These are phyloP conservation scores for Epichloe brachyelytri DNA, from an alignment of 2,329 filamentous ascomycete genomes.

Conservation along the genomic window DNA sequence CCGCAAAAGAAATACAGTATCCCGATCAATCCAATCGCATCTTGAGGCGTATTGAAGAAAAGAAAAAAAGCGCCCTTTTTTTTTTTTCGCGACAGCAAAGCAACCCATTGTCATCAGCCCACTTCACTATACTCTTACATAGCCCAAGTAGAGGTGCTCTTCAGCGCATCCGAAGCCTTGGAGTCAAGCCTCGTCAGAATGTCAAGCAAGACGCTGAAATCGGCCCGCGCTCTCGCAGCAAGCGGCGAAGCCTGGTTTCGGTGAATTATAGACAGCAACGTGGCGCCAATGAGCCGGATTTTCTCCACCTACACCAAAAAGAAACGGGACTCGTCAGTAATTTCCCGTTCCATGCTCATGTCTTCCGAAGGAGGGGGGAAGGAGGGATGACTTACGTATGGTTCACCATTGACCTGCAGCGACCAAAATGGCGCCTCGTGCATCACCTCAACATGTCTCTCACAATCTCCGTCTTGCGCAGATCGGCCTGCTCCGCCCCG, in stretches of 20 bases:
- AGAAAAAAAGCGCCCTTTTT: too few relatives aligned
- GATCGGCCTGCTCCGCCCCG: conserved; percentile 18
- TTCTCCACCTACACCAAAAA: conserved; percentile 22
- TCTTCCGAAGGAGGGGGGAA: background rate
- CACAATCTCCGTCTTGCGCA: conserved; percentile 29
- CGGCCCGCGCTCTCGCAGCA: conserved; percentile 22
- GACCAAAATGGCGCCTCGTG: conserved; percentile 29
- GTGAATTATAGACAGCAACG: conserved; percentile 25
- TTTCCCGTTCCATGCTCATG: background rate
- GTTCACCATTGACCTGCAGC: conserved; percentile 26
- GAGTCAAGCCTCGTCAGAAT: conserved; percentile 28
- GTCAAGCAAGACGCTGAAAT: conserved; percentile 27
- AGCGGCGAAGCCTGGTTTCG: conserved; percentile 24
- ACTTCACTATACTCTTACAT: conserved; percentile 1
- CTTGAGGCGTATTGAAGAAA: too few relatives aligned
- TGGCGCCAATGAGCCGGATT: conserved; percentile 25
- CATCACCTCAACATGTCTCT: conserved; percentile 28
- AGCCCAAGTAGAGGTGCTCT: conserved; percentile 14
- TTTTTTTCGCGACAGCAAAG: too few relatives aligned
- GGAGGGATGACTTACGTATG: conserved; percentile 18
- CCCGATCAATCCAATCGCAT: too few relatives aligned
- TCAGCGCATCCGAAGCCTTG: conserved; percentile 28
- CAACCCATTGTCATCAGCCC: background rate
- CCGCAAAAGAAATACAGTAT: too few relatives aligned
- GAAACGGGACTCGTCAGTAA: background rate